A percentile compares a stretch with the other conserved stretches of the same genome.
Evolutionary conservation across 139 green algal species (phyloP).

Genomic region (Chlamydomonas urium): DNA sequence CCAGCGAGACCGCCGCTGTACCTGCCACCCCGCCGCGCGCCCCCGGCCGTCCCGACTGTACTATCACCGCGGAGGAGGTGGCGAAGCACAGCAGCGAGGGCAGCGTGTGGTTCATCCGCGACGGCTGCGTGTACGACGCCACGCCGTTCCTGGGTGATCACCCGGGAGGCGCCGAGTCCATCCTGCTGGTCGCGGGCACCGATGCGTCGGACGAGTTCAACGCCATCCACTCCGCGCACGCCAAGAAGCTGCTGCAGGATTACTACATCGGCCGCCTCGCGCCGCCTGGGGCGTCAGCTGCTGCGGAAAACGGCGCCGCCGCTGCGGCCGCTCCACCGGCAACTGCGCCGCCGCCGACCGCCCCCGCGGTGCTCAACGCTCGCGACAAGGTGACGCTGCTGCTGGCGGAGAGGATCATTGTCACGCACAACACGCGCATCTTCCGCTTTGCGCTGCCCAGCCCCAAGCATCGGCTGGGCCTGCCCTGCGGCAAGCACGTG

Average conservation of each 20-base stretch:
- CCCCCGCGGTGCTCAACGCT: slow-evolving; percentile 65
- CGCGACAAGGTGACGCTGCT: slow-evolving; percentile 74
- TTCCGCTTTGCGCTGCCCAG: slow-evolving; percentile 93
- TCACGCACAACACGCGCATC: slow-evolving; percentile 80
- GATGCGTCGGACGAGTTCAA: slow-evolving; percentile 89
- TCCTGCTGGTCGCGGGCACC: slow-evolving; percentile 61
- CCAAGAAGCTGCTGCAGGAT: slow-evolving; percentile 80
- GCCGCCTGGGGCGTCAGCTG: too few species aligned
- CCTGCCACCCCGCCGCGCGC: too few species aligned
- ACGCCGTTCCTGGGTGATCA: slow-evolving; percentile 90
- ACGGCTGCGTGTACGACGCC: slow-evolving; percentile 92
- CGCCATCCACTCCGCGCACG: slow-evolving; percentile 80
- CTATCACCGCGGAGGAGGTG: slow-evolving; percentile 75
- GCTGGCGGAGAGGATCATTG: slow-evolving; percentile 70
- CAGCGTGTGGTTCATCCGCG: slow-evolving; percentile 88
- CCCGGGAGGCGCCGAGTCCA: slow-evolving; percentile 82
- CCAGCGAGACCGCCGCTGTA: too few species aligned
- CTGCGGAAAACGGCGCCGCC: too few species aligned
- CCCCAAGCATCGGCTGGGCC: slow-evolving; percentile 77
- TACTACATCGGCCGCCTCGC: slow-evolving; percentile 79
- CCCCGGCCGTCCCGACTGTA: too few species aligned
- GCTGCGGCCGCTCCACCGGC: too few species aligned
- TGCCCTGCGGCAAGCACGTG: slow-evolving; percentile 93
- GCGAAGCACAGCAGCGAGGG: slow-evolving; percentile 66
- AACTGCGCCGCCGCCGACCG: too few species aligned